A percentile compares a stretch with the other conserved stretches of the same genome.
Evolutionary conservation across 306 rosid genomes (phyloP).

Genomic region (Castanopsis chinensis): DNA sequence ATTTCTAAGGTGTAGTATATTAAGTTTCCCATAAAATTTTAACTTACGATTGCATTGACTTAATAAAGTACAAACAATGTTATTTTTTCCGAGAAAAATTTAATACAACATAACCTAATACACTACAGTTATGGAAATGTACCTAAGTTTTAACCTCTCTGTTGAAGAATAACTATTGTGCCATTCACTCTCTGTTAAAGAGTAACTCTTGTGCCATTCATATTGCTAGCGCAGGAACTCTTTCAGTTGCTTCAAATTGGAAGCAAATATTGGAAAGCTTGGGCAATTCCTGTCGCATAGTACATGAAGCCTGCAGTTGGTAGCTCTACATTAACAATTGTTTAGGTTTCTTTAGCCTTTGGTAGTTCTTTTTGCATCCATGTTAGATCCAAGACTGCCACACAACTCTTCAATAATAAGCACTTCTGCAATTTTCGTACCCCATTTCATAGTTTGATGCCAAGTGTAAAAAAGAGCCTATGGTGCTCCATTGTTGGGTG

Average conservation of each 20-base stretch:
- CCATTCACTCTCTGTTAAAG: conserved; percentile 33
- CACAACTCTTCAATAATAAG: conserved; percentile 75
- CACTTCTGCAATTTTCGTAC: conserved; percentile 69
- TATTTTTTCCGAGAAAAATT: too few relatives aligned
- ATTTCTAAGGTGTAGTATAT: too few relatives aligned
- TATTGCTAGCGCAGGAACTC: conserved; percentile 60
- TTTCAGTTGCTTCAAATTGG: conserved; percentile 81
- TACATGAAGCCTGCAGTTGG: conserved; percentile 50
- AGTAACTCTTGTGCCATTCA: conserved; percentile 49
- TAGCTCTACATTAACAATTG: conserved; percentile 41
- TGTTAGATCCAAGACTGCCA: conserved; percentile 63
- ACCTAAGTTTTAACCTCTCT: too few relatives aligned
- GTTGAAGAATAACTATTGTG: conserved; percentile 23
- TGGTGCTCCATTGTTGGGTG: background rate
- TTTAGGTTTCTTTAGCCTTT: conserved; percentile 64
- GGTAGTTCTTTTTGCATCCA: conserved; percentile 69
- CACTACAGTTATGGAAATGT: too few relatives aligned
- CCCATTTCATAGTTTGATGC: conserved; percentile 90
- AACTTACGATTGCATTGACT: too few relatives aligned
- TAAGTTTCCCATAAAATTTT: too few relatives aligned
- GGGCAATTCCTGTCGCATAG: conserved; percentile 74
- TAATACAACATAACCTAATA: too few relatives aligned
- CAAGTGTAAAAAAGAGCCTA: conserved; percentile 16
- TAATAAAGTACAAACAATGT: too few relatives aligned
- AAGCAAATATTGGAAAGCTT: conserved; percentile 95